Conservation (phyloP, 352 stramenopile species). For the Globisporangium iwayamae region DNA sequence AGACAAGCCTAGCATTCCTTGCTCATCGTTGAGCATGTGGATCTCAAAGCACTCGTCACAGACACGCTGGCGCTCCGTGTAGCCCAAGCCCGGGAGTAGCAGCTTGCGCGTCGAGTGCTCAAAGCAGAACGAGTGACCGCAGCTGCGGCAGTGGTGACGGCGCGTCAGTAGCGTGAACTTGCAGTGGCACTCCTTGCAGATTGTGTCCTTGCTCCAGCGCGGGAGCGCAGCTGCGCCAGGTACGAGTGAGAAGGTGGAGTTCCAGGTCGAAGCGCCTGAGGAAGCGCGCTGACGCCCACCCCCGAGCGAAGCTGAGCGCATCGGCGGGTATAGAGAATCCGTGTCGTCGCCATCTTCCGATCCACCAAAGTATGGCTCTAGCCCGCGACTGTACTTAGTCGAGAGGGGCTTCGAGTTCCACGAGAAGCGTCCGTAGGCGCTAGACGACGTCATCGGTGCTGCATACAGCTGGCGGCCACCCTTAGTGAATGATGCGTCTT, state of each 20-base stretch:
- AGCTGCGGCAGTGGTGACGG: slow-evolving; percentile 82
- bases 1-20: slow-evolving; percentile 15
- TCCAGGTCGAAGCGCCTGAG: slow-evolving; percentile 26
- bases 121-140: slow-evolving; percentile 82
- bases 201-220: slow-evolving; percentile 64
- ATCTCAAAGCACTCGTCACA: slow-evolving; percentile 82
- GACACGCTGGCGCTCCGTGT: slow-evolving; percentile 72
- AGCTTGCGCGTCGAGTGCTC: slow-evolving; percentile 78
- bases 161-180: slow-evolving; percentile 66
- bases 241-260: slow-evolving; percentile 15
- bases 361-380: slow-evolving; percentile 16
- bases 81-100: slow-evolving; percentile 61
- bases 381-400: slow-evolving; percentile 9
- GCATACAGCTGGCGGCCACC: slow-evolving; percentile 18
- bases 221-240: slow-evolving; percentile 26
- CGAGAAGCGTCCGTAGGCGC: slow-evolving; percentile 6
- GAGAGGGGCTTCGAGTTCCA: slow-evolving; percentile 12
- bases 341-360: slow-evolving; percentile 8
- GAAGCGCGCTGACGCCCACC: slow-evolving; percentile 23
- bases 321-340: slow-evolving; percentile 7
- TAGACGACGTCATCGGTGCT: slow-evolving; percentile 11
- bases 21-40: slow-evolving; percentile 34
- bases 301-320: slow-evolving; percentile 14
- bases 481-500: slow-evolving; percentile 20
- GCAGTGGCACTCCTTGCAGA: slow-evolving; percentile 69